Evolutionary conservation across 257 asterid species (phyloP), one percentile per base, ranked within the genome.

Genomic region (Phtheirospermum japonicum): DNA sequence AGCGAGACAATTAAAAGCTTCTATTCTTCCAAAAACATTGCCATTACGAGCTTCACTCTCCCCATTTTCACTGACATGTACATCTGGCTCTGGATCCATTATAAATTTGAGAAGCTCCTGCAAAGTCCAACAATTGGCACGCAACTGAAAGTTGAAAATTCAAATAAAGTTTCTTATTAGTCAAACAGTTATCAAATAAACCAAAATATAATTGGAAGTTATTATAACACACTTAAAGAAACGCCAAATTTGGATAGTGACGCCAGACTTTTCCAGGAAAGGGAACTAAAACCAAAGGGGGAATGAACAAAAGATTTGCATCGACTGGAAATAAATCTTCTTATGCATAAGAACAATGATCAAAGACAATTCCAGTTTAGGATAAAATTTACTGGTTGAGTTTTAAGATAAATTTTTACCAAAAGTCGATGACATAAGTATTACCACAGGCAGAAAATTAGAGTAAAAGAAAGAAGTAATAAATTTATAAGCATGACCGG

Each of bases 1-100:
- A 54, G 76, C 68, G 11, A 69, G 69, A 61, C 75, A 80, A 75
- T 72, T 82, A 49, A 72, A 73, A 64, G 70, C 80, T 75, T 83
- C 95, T 59, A 68, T 66, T 71, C 63, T 69, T 58, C 85, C 90
- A 56, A 83, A 77, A 71, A 80, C 70, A 59, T 75, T 71, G 12
- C 82, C 82, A 70, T 78, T 78, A 45, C 63, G 71, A 66, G 63
- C 76, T 67, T 72, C 88, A 68, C 61, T 63, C 20, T 76, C 84
- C 23, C 73, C 78, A 37, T 75, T 79, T 79, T 74, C 89, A 69
- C 67, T 70, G 33, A 40, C 76, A 54, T 39, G 67, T 37, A 55
- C 74, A 60, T 77, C 83, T 20, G 81, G 71, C 67, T 75, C 80
- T 64, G 75, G 72, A 75, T 86, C 83, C 98, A 88, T 91, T 66